Conservation (phyloP, 345 rosid species). For the Ricinus communis region DNA sequence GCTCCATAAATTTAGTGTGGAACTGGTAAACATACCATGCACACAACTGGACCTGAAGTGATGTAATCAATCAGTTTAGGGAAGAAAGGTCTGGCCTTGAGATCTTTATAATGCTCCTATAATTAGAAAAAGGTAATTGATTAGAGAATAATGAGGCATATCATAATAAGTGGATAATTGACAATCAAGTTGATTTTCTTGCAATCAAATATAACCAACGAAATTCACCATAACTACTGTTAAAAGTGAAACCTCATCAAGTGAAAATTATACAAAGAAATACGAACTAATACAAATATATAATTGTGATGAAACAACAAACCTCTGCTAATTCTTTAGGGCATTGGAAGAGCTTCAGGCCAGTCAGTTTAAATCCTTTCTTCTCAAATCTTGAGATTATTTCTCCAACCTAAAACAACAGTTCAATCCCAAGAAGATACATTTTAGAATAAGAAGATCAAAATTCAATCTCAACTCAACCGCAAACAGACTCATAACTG, state of each 20-base stretch:
- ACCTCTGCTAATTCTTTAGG: constrained; percentile 92
- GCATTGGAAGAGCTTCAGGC: constrained; percentile 85
- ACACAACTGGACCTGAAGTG: constrained; percentile 93
- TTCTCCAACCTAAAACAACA: constrained; percentile 84
- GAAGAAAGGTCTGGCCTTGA: constrained; percentile 77
- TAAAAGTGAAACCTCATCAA: neutral
- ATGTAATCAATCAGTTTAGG: constrained; percentile 76
- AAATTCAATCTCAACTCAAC: constrained; percentile 8
- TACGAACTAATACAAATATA: neutral
- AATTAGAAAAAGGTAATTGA: neutral
- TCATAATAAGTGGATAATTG: neutral
- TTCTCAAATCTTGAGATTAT: constrained; percentile 91
- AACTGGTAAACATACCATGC: constrained; percentile 63
- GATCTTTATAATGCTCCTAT: constrained; percentile 96
- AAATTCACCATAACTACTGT: neutral
- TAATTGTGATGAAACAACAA: constrained; percentile 5
- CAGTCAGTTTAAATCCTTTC: constrained; percentile 83
- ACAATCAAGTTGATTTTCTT: neutral
- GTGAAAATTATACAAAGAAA: too few relatives aligned
- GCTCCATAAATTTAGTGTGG: neutral
- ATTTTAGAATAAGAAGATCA: too few relatives aligned
- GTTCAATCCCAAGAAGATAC: neutral
- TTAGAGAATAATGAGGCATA: neutral
- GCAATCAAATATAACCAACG: neutral
- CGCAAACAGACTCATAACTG: neutral